Evolutionary conservation across 2,329 filamentous ascomycete species (phyloP), one percentile per base, ranked within the genome.

Genomic region (Sarocladiaceae sp.): DNA sequence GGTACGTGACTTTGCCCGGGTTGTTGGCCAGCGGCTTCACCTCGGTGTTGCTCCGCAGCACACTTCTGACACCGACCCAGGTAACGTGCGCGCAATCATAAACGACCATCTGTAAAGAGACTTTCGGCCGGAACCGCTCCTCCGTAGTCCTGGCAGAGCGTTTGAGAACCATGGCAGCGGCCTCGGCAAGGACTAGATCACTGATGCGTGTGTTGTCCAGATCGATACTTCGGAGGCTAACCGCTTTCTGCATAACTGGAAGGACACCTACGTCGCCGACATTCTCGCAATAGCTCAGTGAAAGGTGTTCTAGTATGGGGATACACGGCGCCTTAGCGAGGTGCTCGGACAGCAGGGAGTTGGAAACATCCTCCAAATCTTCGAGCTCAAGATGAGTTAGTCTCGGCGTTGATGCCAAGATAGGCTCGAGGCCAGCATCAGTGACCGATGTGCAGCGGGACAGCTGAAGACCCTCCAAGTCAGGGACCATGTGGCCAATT

Each of bases 161-260:
- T 43, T 72, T 70, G 45, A 82, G 80, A 13, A 95, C 78, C 68
- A 87, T 85, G n/a, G 78, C 71, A 7, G 89, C 87, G 2, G 90
- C 88, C 68, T 96, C 91, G 46, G 83, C 78, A 9, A 97, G 78
- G 4, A 87, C 82, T 2, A 95, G 76, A 56, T 97, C 88, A 13
- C 88, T 91, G 50, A 95, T 81, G 37, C 86, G 82, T 0, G 91
- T 97, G 61, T 97, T 97, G 67, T 98, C 93, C 73, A 97, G 82
- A 43, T 94, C 87, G 12, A 95, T 68, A 23, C 74, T 86, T 39
- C 72, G 72, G 12, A 97, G 73, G 12, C 68, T 73, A 0, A 75
- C 73, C 61, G 89, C 95, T 23, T 74, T 76, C 56, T 88, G 87
- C 53, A 97, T 72, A 2, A 96, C 70, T 1, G 86, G 85, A 0